Evolutionary conservation across 176 grass and related monocot genomes (phyloP).

Genomic region (Triticum turgidum): DNA sequence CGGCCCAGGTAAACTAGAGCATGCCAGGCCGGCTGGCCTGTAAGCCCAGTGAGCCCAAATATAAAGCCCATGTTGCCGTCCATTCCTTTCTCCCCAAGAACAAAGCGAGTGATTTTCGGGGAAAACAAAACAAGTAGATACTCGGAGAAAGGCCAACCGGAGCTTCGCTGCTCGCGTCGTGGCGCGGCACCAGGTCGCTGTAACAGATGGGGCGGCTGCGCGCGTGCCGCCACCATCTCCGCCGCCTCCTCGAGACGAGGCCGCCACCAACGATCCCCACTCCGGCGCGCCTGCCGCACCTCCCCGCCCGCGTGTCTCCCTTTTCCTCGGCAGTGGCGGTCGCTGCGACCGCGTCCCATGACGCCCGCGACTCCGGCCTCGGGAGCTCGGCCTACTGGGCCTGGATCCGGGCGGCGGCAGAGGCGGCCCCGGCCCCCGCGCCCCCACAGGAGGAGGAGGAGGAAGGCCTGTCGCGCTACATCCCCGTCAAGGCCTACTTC

Average conservation of each 20-base stretch:
- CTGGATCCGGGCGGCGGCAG: constrained; percentile 44
- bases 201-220: constrained; percentile 48
- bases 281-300: neutral
- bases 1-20: too few relatives aligned
- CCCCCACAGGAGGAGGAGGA: constrained; percentile 47
- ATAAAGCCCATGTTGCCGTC: neutral
- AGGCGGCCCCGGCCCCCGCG: constrained; percentile 34
- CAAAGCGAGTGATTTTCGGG: constrained; percentile 14
- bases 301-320: neutral
- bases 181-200: neutral
- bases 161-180: constrained; percentile 19
- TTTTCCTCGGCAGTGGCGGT: constrained; percentile 39
- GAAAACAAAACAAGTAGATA: neutral
- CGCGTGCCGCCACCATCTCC: constrained; percentile 49
- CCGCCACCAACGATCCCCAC: neutral
- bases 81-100: constrained; percentile 23
- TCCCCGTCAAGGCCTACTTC: constrained; percentile 94
- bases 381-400: constrained; percentile 41
- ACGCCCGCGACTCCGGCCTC: constrained; percentile 25
- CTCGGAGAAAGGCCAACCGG: neutral
- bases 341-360: constrained; percentile 22
- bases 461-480: constrained; percentile 52
- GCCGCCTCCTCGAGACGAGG: constrained; percentile 31
- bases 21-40: too few relatives aligned
- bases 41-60: neutral